Conservation (phyloP, 305 asterid genomes). For the Fraxinus albicans region DNA sequence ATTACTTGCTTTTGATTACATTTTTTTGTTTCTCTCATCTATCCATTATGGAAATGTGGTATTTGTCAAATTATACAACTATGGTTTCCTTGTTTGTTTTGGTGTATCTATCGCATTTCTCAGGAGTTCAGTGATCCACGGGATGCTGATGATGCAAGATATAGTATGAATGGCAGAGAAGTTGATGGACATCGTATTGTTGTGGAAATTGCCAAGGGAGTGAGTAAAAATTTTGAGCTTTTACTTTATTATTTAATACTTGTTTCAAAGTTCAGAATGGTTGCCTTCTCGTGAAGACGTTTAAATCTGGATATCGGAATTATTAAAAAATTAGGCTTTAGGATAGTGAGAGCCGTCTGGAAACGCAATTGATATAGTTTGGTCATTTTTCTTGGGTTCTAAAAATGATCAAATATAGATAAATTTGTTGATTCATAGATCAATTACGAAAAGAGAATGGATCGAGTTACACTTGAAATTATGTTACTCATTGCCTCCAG, state of each 20-base stretch:
- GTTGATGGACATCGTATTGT: constrained; percentile 53
- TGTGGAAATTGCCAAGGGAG: constrained; percentile 58
- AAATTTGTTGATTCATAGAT: background rate
- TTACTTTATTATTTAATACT: background rate
- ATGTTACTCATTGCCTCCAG: background rate
- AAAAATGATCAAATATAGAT: background rate
- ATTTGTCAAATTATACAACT: background rate
- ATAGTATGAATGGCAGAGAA: constrained; percentile 49
- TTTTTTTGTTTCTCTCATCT: background rate
- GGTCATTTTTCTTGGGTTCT: background rate
- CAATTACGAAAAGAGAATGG: background rate
- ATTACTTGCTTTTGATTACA: background rate
- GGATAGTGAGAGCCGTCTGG: background rate
- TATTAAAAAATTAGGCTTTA: background rate
- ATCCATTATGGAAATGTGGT: background rate
- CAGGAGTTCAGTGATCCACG: constrained; percentile 58
- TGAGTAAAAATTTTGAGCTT: constrained; percentile 21
- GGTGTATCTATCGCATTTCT: constrained; percentile 12
- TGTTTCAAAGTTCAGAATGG: background rate
- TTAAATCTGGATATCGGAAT: background rate
- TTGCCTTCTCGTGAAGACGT: background rate
- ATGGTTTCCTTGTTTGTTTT: background rate
- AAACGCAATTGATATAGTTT: background rate
- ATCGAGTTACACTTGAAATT: background rate
- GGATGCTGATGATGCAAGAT: constrained; percentile 64